These are phyloP conservation scores for Yarrowia hollandica DNA, from an alignment of 805 yeast genomes.

Conservation along the genomic window DNA sequence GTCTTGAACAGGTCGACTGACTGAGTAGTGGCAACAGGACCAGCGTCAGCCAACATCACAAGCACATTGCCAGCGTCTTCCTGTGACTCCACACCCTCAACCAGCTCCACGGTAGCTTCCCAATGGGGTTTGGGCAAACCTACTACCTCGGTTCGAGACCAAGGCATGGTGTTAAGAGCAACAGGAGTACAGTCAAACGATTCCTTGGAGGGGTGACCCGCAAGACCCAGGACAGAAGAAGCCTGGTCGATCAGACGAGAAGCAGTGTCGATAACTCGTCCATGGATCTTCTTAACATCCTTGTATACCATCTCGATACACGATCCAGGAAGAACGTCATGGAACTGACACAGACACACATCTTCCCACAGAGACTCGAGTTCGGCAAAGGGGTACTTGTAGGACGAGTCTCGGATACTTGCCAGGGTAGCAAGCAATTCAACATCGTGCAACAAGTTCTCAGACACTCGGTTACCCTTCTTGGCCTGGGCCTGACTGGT, in stretches of 20 bases:
- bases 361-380: slow-evolving; percentile 82
- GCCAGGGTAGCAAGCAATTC: slow-evolving; percentile 80
- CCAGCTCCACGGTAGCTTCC: slow-evolving; percentile 6
- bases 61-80: slow-evolving; percentile 47
- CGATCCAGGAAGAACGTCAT: slow-evolving; percentile 96
- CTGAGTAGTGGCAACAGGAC: neutral
- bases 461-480: slow-evolving; percentile 73
- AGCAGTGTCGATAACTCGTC: slow-evolving; percentile 54
- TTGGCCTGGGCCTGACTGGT: slow-evolving; percentile 91
- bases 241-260: slow-evolving; percentile 55
- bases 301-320: slow-evolving; percentile 94
- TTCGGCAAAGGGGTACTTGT: slow-evolving; percentile 68
- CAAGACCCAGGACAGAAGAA: slow-evolving; percentile 46
- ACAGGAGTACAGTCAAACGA: slow-evolving; percentile 25
- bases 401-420: slow-evolving; percentile 55
- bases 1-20: slow-evolving; percentile 18
- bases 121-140: slow-evolving; percentile 38
- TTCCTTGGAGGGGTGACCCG: slow-evolving; percentile 30
- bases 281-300: slow-evolving; percentile 79
- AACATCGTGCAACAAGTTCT: slow-evolving; percentile 76
- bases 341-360: slow-evolving; percentile 88
- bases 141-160: slow-evolving; percentile 57
- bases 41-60: slow-evolving; percentile 43
- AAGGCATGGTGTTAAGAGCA: slow-evolving; percentile 59
- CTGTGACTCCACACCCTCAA: slow-evolving; percentile 45